Evolutionary conservation across 139 green algal species (phyloP).

Genomic region (Mesotaenium endlicherianum): DNA sequence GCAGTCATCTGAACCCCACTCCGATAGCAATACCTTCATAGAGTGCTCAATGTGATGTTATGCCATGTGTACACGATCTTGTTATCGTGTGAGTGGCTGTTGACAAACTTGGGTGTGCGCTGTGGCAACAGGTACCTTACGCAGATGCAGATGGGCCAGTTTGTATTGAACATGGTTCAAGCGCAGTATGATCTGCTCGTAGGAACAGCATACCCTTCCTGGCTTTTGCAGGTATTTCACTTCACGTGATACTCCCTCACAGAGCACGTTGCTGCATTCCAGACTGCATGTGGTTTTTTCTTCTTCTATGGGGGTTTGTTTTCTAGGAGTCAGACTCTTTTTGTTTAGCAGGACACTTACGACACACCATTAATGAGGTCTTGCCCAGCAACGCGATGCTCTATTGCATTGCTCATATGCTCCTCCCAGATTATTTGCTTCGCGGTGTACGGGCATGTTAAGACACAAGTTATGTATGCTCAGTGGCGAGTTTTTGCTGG

Average conservation of each 20-base stretch:
- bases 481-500: not conserved
- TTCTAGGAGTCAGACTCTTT: too few relatives aligned
- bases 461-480: not conserved
- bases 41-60: not conserved
- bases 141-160: slow-evolving; percentile 61
- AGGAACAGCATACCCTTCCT: not conserved
- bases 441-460: not conserved
- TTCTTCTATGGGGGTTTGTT: too few relatives aligned
- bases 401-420: not conserved
- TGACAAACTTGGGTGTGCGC: not conserved
- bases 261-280: not conserved
- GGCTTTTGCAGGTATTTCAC: not conserved
- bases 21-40: not conserved
- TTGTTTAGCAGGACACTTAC: not conserved
- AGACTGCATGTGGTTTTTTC: not conserved
- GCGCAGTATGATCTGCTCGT: not conserved
- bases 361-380: not conserved
- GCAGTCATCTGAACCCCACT: not conserved
- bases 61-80: not conserved
- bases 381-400: not conserved
- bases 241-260: not conserved
- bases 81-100: not conserved
- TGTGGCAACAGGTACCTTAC: slow-evolving; percentile 61
- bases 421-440: not conserved
- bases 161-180: slow-evolving; percentile 57